Evolutionary conservation across 2,329 filamentous ascomycete genomes (phyloP).

Genomic region (Onygenales sp.): DNA sequence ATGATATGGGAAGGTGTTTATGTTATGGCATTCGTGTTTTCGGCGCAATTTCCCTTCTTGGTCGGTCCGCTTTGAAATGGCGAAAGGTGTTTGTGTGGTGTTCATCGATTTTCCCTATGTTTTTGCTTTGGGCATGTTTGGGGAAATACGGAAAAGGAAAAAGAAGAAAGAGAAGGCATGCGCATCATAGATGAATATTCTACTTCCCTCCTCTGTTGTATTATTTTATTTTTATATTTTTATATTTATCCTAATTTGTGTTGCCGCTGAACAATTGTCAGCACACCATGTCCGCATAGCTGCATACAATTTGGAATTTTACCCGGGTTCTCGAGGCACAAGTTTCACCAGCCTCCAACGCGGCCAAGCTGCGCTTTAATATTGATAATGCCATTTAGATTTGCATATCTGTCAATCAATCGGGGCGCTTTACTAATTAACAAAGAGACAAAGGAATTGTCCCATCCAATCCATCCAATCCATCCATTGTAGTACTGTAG

Average conservation of each 20-base stretch:
- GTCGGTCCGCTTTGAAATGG: background rate
- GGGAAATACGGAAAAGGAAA: background rate
- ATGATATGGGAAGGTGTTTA: slow-evolving; percentile 9
- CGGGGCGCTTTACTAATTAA: no score
- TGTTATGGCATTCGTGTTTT: background rate
- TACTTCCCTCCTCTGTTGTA: background rate
- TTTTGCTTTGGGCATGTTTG: background rate
- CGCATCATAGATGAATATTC: background rate
- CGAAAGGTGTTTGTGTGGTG: background rate
- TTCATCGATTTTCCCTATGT: background rate
- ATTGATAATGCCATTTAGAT: no score
- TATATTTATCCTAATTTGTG: background rate
- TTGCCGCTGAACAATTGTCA: background rate
- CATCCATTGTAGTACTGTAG: no score
- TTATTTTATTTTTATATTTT: background rate
- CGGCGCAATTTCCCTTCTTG: background rate
- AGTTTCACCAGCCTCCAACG: no score
- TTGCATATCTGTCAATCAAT: no score
- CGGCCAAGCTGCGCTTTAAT: no score
- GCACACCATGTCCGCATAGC: background rate
- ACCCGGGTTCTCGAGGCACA: no score
- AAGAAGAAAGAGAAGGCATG: background rate
- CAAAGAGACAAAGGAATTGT: no score
- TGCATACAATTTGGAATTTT: no score
- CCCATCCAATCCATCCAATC: no score